phyloP scores from a whole-genome alignment of 1,284 basidiomycete genomes.

The Anthracocystis walkeri region DNA sequence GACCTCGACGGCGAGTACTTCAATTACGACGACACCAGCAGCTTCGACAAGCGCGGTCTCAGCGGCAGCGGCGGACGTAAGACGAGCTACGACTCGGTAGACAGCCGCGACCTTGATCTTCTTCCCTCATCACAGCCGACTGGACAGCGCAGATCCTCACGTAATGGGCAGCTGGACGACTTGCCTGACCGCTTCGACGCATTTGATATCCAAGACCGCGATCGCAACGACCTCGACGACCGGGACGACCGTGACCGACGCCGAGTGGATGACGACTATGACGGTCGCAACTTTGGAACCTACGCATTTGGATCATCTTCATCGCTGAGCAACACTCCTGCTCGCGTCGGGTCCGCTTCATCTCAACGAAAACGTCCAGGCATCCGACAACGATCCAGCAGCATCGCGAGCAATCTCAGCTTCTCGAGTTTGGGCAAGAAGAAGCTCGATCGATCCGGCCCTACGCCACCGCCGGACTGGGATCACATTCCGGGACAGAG shows the following conservation, averaged over 20 bases:
- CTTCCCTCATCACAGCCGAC: background rate
- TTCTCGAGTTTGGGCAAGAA: constrained; percentile 39
- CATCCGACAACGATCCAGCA: constrained; percentile 36
- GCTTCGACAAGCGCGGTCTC: constrained; percentile 32
- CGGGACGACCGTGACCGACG: constrained; percentile 26
- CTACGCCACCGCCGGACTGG: constrained; percentile 47
- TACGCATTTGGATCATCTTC: constrained; percentile 49
- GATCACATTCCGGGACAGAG: constrained; percentile 40
- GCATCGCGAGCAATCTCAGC: constrained; percentile 43
- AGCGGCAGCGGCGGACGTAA: constrained; percentile 32
- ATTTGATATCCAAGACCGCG: constrained; percentile 22
- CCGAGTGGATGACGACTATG: constrained; percentile 22
- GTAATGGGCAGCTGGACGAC: constrained; percentile 22
- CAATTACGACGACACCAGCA: constrained; percentile 46
- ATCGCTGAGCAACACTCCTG: constrained; percentile 35
- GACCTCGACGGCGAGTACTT: constrained; percentile 52
- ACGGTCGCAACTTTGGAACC: constrained; percentile 19
- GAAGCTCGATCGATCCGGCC: constrained; percentile 35
- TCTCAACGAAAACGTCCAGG: constrained; percentile 32
- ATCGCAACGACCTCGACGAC: constrained; percentile 15
- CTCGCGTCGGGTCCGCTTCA: constrained; percentile 32
- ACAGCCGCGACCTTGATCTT: constrained; percentile 35
- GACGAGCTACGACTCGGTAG: constrained; percentile 36
- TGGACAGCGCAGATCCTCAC: constrained; percentile 12
- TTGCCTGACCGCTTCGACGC: constrained; percentile 34